Base-by-base conservation (phyloP, 108 stramenopile genomes). In the Hondaea fermentalgiana region DNA sequence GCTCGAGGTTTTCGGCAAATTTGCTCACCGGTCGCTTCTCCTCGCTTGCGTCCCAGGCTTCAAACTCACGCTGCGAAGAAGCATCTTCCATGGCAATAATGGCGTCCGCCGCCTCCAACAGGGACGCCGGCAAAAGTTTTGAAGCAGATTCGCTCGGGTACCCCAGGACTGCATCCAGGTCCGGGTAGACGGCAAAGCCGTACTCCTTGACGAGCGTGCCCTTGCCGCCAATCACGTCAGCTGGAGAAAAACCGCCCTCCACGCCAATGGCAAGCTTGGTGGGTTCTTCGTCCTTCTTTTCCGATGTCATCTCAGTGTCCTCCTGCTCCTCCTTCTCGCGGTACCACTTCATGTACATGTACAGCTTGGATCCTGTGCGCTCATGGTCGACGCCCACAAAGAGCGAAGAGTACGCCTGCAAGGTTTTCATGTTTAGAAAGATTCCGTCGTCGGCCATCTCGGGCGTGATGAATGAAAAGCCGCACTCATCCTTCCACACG, bases 251-350 rank as follows among this genome's bases (percentile, higher is more conserved):
- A 29, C 98, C 98, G 44, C 98, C 98, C 59, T 96, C 95, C 28
- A 98, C 94, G 19, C 98, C 98, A 45, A 99, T 92, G 6, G 95
- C 99, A 28, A 99, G 83, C 69, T 96, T 96, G 35, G 97, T 96
- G 5, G 93, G 94, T 14, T 29, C 64, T 44, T 59, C 88, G 57
- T 72, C 87, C 6, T 72, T 89, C 58, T 87, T 69, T 28, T 72
- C 92, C 4, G 89, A 60, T 16, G 55, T 59, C 12, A 23, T 42
- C 12, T 25, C 69, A 16, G 72, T 83, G 58, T 87, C 60, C 87
- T 95, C 94, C 42, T 59, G 72, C 44, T 92, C 89, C 14, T 94
- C 91, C 17, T 93, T 88, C 90, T 96, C 95, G 87, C 21, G 8
- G 57, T 4, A 57, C 57, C 51, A 91, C 43, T 95, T 93, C 28